Base-by-base conservation (phyloP, 2,329 filamentous ascomycete species). In the Colletotrichum melonis region DNA sequence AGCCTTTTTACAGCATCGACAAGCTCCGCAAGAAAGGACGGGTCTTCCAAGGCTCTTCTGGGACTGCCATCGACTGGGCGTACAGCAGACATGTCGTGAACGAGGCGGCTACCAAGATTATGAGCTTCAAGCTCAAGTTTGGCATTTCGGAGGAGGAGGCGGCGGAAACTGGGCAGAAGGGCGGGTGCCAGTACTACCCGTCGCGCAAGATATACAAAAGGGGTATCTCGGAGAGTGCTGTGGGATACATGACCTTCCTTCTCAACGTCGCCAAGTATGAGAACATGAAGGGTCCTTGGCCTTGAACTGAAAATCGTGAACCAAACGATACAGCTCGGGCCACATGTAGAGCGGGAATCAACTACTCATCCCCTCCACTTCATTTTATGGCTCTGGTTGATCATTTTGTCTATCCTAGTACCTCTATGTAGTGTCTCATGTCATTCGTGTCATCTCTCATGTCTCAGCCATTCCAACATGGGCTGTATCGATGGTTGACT, bases 231-330 rank as follows among this genome's bases (percentile, higher is more conserved):
- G 85, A 88, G 78, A 84, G 84, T 16, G 82, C 80, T 3, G 83
- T 83, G 5, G 87, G 83, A 0, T 82, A 88, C 74, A 88, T 88
- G 80, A 86, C 88, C 76, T 77, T 87, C 63, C 76, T 84, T 30
- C 64, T 74, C n/a, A 56, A 26, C 16, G 58, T 55, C 4, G 55
- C 52, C 30, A 52, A 64, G 14, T 35, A 46, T 16, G 54, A 56
- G 16, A 56, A 12, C 4, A 28, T 26, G 19, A 49, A 49, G 19
- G 19, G 19, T 4, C 16, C 19, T 8, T 22, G 19, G 42, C 42
- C 42, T 2, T n/a, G 19, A 19, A 22, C 38, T 42, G 38, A 42
- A 7, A 5, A 19, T 3, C 12, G 38, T 19, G 6, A 19, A 4
- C 42, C 12, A n/a, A 16, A 19, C 1, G 19, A 42, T 16, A 42